phyloP scores from a whole-genome alignment of 495 filamentous ascomycete genomes.

The Xylaria bambusicola region DNA sequence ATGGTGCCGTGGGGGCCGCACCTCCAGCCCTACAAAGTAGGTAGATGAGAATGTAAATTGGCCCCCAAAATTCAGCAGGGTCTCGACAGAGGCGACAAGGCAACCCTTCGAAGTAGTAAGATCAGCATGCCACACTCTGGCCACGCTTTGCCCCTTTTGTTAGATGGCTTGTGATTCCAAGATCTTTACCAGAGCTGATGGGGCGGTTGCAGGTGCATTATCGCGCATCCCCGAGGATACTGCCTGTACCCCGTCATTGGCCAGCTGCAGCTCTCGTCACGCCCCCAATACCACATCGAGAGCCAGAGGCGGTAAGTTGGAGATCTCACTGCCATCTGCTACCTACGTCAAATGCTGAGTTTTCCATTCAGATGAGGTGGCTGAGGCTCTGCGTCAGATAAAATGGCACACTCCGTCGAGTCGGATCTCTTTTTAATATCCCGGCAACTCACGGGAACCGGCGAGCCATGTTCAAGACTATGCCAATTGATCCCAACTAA shows the following conservation, averaged over 20 bases:
- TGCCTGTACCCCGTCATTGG: background rate
- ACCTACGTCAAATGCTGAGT: background rate
- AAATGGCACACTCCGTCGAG: background rate
- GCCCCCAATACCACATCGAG: background rate
- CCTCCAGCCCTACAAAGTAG: too few species aligned
- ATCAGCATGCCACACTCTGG: too few species aligned
- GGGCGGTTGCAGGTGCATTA: background rate
- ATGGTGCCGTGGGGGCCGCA: too few species aligned
- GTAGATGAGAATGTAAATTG: too few species aligned
- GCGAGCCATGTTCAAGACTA: background rate
- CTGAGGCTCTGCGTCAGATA: background rate
- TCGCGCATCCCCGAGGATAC: background rate
- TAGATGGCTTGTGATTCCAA: background rate
- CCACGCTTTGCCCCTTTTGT: too few species aligned
- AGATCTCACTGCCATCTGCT: background rate
- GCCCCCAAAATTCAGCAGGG: too few species aligned
- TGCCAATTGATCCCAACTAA: background rate
- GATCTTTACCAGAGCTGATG: background rate
- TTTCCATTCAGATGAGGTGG: background rate
- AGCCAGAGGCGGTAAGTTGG: background rate
- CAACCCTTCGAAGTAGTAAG: too few species aligned
- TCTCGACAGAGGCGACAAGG: too few species aligned
- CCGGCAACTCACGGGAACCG: background rate
- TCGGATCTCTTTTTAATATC: background rate
- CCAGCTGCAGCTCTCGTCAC: background rate